Evolutionary conservation across 169 alveolate genomes (phyloP).

Genomic region (Cryptosporidium muris): DNA sequence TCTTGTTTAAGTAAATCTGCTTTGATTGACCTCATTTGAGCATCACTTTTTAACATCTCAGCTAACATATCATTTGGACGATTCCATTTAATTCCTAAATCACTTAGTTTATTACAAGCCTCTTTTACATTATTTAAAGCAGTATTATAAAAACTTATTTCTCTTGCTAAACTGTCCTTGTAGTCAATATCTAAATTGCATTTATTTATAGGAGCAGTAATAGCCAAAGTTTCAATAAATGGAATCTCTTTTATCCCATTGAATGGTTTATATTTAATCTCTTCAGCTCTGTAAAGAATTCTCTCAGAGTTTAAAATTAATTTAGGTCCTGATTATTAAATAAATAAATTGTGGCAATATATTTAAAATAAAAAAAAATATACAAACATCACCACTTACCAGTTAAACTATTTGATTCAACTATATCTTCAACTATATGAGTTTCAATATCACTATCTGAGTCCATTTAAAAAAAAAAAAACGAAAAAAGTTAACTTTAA

Average conservation of each 20-base stretch:
- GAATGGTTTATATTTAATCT: neutral
- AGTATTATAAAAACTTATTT: constrained; percentile 23
- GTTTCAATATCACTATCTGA: constrained; percentile 70
- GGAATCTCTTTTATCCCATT: constrained; percentile 35
- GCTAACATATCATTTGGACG: constrained; percentile 73
- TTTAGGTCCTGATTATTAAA: neutral
- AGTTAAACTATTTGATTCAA: neutral
- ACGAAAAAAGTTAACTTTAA: neutral
- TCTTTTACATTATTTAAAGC: constrained; percentile 40
- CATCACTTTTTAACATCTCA: constrained; percentile 72
- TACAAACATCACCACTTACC: constrained; percentile 6
- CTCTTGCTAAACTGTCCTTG: constrained; percentile 37
- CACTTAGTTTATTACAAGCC: constrained; percentile 10
- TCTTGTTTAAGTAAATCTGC: constrained; percentile 52
- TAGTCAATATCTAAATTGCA: constrained; percentile 1
- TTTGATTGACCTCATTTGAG: constrained; percentile 68
- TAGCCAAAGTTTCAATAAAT: constrained; percentile 38
- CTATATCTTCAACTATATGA: constrained; percentile 17
- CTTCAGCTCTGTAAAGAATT: constrained; percentile 3
- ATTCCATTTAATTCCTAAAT: constrained; percentile 35
- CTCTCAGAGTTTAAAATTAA: constrained; percentile 40
- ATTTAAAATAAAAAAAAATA: neutral
- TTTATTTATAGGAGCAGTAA: neutral
- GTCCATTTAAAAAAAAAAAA: neutral
- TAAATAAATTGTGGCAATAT: neutral